Evolutionary conservation across 306 rosid species (phyloP), one percentile per base, ranked within the genome.

Genomic region (Quercus glauca): DNA sequence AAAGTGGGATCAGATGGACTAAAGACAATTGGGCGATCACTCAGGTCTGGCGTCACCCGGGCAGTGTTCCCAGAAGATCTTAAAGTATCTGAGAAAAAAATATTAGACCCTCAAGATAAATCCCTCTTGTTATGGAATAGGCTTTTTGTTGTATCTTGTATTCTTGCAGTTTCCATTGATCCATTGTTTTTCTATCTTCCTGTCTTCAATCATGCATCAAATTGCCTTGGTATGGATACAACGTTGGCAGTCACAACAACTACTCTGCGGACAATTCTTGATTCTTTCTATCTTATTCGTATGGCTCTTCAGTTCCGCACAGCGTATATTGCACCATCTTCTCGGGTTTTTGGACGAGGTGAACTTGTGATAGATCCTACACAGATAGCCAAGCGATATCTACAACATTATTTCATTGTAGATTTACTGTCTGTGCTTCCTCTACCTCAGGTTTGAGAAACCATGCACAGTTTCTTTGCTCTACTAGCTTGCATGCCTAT

Each of bases 341-440:
- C 99, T 43, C 83, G 98, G 61, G 98, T 95, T 33, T 92, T 95
- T 28, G 99, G 99, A 41, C 81, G 99, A 84, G 99, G 99, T 56
- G 99, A 95, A 78, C 99, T 95, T 67, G 99, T 95, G 41, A 95
- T 91, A 35, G 97, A 92, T 83, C 89, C 98, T 76, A 55, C 83
- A 21, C 63, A 92, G 86, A 95, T 92, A 67, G 99, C 97, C 7
- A 79, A 55, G 81, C 85, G 97, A 72, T 95, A 95, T 80, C 87
- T 95, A 17, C 86, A 14, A 52, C 94, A 89, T 18, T 89, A 90
- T 79, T 95, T 92, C 86, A 4, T 91, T 8, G 69, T 93, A 18
- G 99, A 95, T 82, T 86, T 95, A 61, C 53, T 80, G 78, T 85
- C 98, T 69, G 84, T 95, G 72, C 79, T 95, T 13, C 99, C 99